Base-by-base conservation (phyloP, 169 alveolate species). In the Plasmodium vivax region DNA sequence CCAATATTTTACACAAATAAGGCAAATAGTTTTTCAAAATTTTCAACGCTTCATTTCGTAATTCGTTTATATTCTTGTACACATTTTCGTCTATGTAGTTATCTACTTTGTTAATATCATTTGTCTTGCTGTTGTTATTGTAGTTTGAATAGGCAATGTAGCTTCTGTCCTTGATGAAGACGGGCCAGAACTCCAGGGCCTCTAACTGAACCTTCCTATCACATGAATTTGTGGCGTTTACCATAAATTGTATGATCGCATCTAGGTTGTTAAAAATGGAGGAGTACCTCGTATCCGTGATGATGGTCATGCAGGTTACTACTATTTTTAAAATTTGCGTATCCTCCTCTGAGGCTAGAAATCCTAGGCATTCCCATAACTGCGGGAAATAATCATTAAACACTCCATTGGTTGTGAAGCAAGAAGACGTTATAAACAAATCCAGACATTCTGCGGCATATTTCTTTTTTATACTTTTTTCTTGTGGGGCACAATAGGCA, bases 171-270 rank as follows among this genome's bases (percentile, higher is more conserved):
- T 93, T 95, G 62, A 97, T 88, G 62, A 95, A 73, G 38, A 90
- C 95, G 2, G 97, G 97, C 98, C 98, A 97, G 87, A 97, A 97
- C 38, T 97, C 97, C 54, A 97, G 72, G 2, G 98, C 98, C 77
- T 97, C 99, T 9, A 97, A 85, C 47, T 97, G 97, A 9, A 97
- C 97, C 73, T 95, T 96, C 74, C 96, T 87, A 74, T 96, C 97
- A 34, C 82, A 82, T 32, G 94, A 95, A 62, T 96, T 97, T 38
- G 96, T 83, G 73, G 98, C 97, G 54, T 95, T 93, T 12, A 95
- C 92, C 45, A 95, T 94, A 80, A 97, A 96, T 72, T 96, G 96
- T 62, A 97, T 92, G n/a, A 97, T 94, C 0, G 97, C 97, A 36
- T 95, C 95, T 51, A 96, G 85, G 58, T 97, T 75, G 85, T 85